Base-by-base conservation (phyloP, 352 stramenopile genomes). In the Pythium brachiatum region DNA sequence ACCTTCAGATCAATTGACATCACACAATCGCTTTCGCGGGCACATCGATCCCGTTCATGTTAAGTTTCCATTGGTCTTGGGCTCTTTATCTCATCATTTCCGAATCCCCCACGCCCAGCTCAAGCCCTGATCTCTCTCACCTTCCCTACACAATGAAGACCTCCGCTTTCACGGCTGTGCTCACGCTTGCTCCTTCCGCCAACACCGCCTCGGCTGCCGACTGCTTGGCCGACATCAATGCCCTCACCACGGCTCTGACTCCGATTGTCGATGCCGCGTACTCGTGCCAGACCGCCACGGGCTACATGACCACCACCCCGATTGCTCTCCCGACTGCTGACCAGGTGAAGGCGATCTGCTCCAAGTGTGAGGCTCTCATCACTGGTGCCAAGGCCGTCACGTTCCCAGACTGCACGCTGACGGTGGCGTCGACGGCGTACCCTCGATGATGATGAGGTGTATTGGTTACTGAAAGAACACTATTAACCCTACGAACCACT, bases 291-390 rank as follows among this genome's bases (percentile, higher is more conserved):
- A 32, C 61, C 9, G 54, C 25, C n/a, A 31, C 61, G 23, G 34
- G 29, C 23, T 68, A 54, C 54, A 53, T 34, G 25, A 54, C 62
- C 15, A 50, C 58, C 44, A n/a, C 31, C 5, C 32, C 61, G 25
- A 2, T n/a, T 7, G 47, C 53, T 34, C 46, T 62, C 16, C 61
- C 61, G 21, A 68, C 44, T 0, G 25, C 44, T 0, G 44, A 44
- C 6, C 43, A 68, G 61, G 21, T 62, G 12, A 27, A 43, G 46
- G 25, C 23, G 29, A 68, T 68, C 47, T 68, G 61, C 29, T 16
- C 32, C 29, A 44, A 68, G 53, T 68, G 61, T 27, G 41, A n/a
- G 16, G 61, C 44, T 3, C 53, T 68, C 36, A 61, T 68, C 53
- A 43, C 46, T 23, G 36, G 34, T 23, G 54, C 47, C 44, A 59